A percentile compares a stretch with the other conserved stretches of the same genome.
These are phyloP conservation scores for Bretziella fagacearum DNA, from an alignment of 2,329 filamentous ascomycete species.

Conservation along the genomic window DNA sequence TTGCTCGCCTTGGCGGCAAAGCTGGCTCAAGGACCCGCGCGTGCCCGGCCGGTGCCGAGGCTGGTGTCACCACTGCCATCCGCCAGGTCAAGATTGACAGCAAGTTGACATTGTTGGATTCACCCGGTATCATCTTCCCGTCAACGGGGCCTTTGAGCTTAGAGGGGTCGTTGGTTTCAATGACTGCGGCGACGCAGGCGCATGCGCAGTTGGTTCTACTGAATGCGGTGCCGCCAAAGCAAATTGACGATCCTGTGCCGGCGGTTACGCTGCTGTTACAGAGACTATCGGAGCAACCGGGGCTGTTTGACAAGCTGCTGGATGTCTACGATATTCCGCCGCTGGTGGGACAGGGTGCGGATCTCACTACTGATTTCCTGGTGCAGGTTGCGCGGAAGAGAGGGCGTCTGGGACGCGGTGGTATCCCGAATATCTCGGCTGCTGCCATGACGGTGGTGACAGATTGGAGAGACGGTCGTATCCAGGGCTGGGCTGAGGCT, in stretches of 20 bases:
- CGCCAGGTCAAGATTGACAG: constrained; percentile 86
- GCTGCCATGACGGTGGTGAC: constrained; percentile 86
- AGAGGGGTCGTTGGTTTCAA: constrained; percentile 27
- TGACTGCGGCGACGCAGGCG: constrained; percentile 50
- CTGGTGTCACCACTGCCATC: constrained; percentile 77
- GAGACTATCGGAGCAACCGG: constrained; percentile 54
- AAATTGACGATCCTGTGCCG: constrained; percentile 82
- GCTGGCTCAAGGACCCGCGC: constrained; percentile 40
- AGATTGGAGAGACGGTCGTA: constrained; percentile 92
- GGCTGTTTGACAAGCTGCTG: constrained; percentile 62
- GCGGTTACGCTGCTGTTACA: constrained; percentile 73
- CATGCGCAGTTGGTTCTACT: constrained; percentile 75
- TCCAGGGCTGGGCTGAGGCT: constrained; percentile 79
- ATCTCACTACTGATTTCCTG: constrained; percentile 76
- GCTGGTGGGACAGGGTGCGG: constrained; percentile 52
- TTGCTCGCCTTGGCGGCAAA: constrained; percentile 53
- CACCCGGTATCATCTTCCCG: constrained; percentile 87
- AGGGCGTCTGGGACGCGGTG: constrained; percentile 72
- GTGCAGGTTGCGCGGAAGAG: constrained; percentile 90
- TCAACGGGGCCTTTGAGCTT: constrained; percentile 32
- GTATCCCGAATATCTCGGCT: constrained; percentile 71
- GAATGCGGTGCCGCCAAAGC: constrained; percentile 82
- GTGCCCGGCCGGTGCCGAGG: constrained; percentile 79
- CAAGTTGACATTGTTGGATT: constrained; percentile 85
- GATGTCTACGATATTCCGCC: constrained; percentile 72